These are phyloP conservation scores for Daldinia sp. DNA, from an alignment of 2,329 filamentous ascomycete species.

Conservation along the genomic window DNA sequence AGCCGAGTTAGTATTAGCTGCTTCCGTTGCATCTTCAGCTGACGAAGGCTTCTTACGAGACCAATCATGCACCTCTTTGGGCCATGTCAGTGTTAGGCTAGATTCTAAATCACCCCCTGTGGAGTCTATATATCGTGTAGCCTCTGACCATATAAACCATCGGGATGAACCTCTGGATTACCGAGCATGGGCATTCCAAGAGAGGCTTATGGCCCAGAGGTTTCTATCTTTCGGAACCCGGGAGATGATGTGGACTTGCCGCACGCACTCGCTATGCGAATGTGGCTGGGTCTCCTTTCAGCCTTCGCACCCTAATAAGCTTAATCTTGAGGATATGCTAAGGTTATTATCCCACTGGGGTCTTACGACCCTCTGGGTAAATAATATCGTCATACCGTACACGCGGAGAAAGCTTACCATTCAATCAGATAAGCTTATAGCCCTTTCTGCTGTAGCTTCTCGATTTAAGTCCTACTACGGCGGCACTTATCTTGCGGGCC, in stretches of 20 bases:
- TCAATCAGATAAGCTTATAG: not conserved
- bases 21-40: not conserved
- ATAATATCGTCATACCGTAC: not conserved
- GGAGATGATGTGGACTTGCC: not conserved
- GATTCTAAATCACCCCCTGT: not conserved
- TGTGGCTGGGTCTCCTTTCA: not conserved
- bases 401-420: not conserved
- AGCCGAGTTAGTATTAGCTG: not conserved
- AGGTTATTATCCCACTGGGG: not conserved
- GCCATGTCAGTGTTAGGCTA: not conserved
- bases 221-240: not conserved
- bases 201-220: not conserved
- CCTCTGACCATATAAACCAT: not conserved
- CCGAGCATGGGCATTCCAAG: not conserved
- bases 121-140: not conserved
- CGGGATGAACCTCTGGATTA: not conserved
- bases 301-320: not conserved
- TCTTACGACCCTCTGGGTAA: not conserved
- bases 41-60: not conserved
- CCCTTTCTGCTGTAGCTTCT: not conserved
- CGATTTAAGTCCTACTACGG: not conserved
- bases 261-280: not conserved
- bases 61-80: not conserved
- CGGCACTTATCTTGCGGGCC: not conserved
- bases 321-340: not conserved